Evolutionary conservation across 305 asterid genomes (phyloP).

Genomic region (Caryopteris hybrid): DNA sequence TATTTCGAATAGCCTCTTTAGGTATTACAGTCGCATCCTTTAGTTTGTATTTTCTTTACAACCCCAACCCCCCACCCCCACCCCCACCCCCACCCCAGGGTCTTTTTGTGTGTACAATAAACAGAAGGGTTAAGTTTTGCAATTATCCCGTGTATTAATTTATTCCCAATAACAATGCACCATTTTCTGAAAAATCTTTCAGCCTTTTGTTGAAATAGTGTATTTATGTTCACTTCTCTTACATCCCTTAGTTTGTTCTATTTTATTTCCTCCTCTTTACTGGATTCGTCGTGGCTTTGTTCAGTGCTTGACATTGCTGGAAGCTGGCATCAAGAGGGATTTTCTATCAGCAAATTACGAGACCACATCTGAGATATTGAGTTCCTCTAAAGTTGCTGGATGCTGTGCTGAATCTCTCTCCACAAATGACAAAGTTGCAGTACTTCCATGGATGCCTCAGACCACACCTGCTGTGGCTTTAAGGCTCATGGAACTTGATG

Average conservation of each 20-base stretch:
- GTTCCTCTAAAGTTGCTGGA: conserved; percentile 25
- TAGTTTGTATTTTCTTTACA: too few species aligned
- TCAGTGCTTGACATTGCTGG: conserved; percentile 58
- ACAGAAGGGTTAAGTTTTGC: too few species aligned
- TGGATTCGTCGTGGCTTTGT: conserved; percentile 15
- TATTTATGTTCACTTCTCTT: background rate
- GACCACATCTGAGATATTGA: conserved; percentile 54
- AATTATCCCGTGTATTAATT: background rate
- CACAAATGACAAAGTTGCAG: conserved; percentile 28
- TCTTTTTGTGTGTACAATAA: too few species aligned
- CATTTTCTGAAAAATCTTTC: background rate
- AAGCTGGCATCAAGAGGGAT: conserved; percentile 58
- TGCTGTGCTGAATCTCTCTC: conserved; percentile 24
- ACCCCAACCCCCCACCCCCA: too few species aligned
- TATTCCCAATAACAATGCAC: background rate
- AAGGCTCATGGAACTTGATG: conserved; percentile 72
- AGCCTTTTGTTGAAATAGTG: background rate
- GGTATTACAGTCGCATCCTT: too few species aligned
- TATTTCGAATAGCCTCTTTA: too few species aligned
- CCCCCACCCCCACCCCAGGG: too few species aligned
- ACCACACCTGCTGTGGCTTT: conserved; percentile 71
- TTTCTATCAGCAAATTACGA: conserved; percentile 52
- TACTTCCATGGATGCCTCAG: conserved; percentile 80
- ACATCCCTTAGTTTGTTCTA: background rate
- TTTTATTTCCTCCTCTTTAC: background rate